These are phyloP conservation scores for Aureobasidium sp. DNA, from an alignment of 2,329 filamentous ascomycete genomes.

Conservation along the genomic window DNA sequence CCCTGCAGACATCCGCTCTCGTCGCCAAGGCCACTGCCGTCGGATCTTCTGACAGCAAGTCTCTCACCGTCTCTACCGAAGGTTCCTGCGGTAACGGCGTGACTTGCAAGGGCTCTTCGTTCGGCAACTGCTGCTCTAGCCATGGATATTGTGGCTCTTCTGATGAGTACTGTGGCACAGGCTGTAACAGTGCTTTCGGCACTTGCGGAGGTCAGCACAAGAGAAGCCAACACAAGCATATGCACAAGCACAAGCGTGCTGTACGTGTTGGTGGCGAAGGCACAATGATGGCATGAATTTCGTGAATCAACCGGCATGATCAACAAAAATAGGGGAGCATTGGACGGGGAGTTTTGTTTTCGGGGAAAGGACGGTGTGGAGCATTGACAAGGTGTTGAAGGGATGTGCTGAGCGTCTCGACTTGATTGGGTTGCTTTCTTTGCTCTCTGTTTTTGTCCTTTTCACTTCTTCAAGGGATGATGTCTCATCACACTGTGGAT, in stretches of 20 bases:
- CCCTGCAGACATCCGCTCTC: not conserved
- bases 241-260: not conserved
- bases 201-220: not conserved
- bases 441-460: not conserved
- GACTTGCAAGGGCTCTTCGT: constrained; percentile 13
- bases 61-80: constrained; percentile 11
- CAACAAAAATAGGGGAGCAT: not conserved
- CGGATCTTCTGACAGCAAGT: not conserved
- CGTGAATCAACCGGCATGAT: not conserved
- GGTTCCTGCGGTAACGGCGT: constrained; percentile 13
- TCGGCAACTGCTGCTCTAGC: constrained; percentile 16
- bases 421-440: not conserved
- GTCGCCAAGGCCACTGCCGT: not conserved
- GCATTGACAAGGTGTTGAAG: not conserved
- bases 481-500: not conserved
- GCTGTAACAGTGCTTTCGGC: constrained; percentile 8
- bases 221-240: constrained; percentile 5
- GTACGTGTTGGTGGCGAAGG: not conserved
- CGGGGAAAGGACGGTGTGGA: not conserved
- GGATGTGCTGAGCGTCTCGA: constrained; percentile 4
- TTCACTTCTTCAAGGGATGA: constrained; percentile 1
- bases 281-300: not conserved
- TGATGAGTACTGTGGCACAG: not conserved
- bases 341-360: not conserved
- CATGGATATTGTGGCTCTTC: constrained; percentile 15